phyloP scores from a whole-genome alignment of 208 protist species.

The Leishmania martiniquensis region DNA sequence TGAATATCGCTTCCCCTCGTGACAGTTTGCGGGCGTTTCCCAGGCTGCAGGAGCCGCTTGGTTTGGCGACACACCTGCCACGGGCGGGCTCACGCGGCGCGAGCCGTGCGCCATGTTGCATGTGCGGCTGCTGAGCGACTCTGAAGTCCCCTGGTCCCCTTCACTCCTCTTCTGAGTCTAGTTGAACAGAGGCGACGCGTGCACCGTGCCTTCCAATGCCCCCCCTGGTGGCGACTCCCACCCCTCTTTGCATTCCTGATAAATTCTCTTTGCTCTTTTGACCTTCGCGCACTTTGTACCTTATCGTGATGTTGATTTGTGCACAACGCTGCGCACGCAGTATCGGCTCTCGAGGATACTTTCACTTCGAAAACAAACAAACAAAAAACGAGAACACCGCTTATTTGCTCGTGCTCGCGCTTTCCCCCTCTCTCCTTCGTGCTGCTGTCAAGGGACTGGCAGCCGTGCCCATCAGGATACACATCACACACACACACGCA shows the following conservation, averaged over 20 bases:
- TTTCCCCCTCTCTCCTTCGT: background rate
- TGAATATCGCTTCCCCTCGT: background rate
- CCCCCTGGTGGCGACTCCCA: background rate
- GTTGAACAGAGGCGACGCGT: background rate
- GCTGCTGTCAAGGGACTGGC: background rate
- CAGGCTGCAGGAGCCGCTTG: background rate
- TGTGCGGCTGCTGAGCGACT: background rate
- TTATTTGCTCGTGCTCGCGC: background rate
- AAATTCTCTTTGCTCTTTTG: background rate
- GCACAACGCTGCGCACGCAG: background rate
- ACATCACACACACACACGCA: background rate
- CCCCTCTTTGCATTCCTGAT: background rate
- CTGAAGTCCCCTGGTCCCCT: background rate
- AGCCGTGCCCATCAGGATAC: background rate
- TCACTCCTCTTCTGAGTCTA: background rate
- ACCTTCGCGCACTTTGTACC: background rate
- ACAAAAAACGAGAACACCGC: too few species aligned
- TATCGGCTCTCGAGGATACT: background rate
- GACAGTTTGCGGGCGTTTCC: background rate
- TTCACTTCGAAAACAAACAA: background rate
- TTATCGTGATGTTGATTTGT: background rate
- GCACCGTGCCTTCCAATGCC: background rate
- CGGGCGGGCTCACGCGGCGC: background rate
- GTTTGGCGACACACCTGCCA: background rate
- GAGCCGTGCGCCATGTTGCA: background rate